Conservation (phyloP, 176 grass and related monocot genomes). For the Oryza glumipatula region DNA sequence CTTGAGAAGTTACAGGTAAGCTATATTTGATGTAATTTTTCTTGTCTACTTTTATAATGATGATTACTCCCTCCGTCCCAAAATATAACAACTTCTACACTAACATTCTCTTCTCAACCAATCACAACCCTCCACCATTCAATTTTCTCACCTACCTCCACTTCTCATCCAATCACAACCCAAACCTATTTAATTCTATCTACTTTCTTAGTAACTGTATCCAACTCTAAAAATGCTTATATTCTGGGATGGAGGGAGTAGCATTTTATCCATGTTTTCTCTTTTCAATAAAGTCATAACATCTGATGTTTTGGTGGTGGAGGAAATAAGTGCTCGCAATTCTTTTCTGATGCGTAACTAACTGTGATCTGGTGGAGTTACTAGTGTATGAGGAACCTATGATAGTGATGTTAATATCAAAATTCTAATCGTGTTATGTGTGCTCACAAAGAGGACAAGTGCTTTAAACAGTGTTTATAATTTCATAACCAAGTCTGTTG, state of each 20-base stretch:
- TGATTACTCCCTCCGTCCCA: too few species aligned
- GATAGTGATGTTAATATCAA: background rate
- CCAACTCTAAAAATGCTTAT: too few species aligned
- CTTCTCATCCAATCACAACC: too few species aligned
- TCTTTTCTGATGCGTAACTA: constrained; percentile 11
- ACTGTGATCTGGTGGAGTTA: constrained; percentile 14
- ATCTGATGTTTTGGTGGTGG: background rate
- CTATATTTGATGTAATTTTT: background rate
- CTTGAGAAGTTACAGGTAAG: constrained; percentile 94
- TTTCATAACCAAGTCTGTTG: constrained; percentile 33
- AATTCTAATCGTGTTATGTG: background rate
- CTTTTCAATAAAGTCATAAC: constrained; percentile 22
- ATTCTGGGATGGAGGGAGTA: background rate
- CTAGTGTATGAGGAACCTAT: constrained; percentile 11
- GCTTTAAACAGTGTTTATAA: background rate
- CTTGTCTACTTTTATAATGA: background rate
- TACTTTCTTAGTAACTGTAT: too few species aligned
- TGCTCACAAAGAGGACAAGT: background rate
- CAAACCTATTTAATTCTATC: too few species aligned
- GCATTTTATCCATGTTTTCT: background rate
- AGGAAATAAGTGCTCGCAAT: background rate
- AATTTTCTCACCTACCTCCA: too few species aligned
- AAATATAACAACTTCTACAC: too few species aligned
- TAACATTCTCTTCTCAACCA: too few species aligned
- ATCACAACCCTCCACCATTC: too few species aligned